These are phyloP conservation scores for Botrytis sinoallii DNA, from an alignment of 2,329 filamentous ascomycete species.

Conservation along the genomic window DNA sequence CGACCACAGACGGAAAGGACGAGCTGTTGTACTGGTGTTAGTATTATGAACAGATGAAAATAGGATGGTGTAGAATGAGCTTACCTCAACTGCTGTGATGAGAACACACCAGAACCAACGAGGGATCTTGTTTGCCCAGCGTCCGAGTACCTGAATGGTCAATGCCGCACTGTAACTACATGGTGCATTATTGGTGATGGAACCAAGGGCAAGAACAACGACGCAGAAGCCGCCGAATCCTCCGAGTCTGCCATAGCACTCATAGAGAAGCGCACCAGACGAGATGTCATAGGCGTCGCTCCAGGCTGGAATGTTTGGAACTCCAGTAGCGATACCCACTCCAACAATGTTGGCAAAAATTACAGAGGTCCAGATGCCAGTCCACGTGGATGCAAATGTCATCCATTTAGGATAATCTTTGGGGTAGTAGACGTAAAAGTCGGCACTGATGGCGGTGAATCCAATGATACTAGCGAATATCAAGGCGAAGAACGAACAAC, in stretches of 20 bases:
- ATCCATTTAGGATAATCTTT: constrained; percentile 32
- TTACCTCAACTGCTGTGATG: constrained; percentile 24
- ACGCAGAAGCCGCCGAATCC: constrained; percentile 64
- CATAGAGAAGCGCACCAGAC: constrained; percentile 19
- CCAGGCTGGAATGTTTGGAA: constrained; percentile 22
- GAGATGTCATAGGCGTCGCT: constrained; percentile 20
- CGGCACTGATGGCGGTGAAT: constrained; percentile 24
- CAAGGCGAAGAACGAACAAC: constrained; percentile 48
- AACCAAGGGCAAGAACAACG: constrained; percentile 59
- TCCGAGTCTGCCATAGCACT: constrained; percentile 52
- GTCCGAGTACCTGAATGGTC: constrained; percentile 62
- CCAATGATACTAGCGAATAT: constrained; percentile 42
- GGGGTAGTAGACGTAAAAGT: constrained; percentile 29
- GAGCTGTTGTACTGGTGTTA: neutral
- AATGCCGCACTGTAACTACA: constrained; percentile 62
- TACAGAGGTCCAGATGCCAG: constrained; percentile 21
- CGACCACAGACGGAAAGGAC: constrained; percentile 24
- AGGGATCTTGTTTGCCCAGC: constrained; percentile 54
- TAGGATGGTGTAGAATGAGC: neutral
- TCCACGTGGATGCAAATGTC: constrained; percentile 24
- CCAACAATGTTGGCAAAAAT: constrained; percentile 24
- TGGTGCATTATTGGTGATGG: constrained; percentile 62
- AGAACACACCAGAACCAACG: constrained; percentile 48
- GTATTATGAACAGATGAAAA: neutral
- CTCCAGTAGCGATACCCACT: constrained; percentile 24